Conservation (phyloP, 2,329 filamentous ascomycete species). For the Colletotrichum aenigma region DNA sequence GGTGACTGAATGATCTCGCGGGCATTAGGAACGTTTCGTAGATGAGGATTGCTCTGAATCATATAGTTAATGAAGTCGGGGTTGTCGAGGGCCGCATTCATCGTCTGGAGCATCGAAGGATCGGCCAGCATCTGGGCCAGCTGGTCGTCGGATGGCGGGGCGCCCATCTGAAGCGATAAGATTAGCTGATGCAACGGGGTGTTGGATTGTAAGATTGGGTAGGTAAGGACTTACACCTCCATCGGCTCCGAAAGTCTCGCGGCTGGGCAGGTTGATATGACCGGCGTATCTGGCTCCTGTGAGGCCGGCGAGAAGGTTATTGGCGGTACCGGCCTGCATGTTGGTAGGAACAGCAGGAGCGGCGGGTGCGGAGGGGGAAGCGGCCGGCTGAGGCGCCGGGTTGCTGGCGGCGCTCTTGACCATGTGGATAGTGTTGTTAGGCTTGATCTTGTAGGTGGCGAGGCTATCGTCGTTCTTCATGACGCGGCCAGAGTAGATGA, state of each 20-base stretch:
- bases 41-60: conserved; percentile 88
- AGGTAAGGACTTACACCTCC: conserved; percentile 74
- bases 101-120: conserved; percentile 81
- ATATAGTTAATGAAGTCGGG: conserved; percentile 94
- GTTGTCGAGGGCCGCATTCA: conserved; percentile 96
- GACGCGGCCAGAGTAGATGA: conserved; percentile 97
- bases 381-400: conserved; percentile 47
- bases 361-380: conserved; percentile 47
- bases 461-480: conserved; percentile 93
- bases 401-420: conserved; percentile 97
- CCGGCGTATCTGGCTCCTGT: conserved; percentile 95
- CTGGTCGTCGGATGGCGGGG: conserved; percentile 79
- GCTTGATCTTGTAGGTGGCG: conserved; percentile 89
- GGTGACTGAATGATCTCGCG: conserved; percentile 88
- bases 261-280: conserved; percentile 84
- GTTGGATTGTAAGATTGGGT: background rate
- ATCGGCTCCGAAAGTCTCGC: conserved; percentile 90
- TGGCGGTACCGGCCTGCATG: conserved; percentile 82
- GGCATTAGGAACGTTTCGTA: conserved; percentile 75
- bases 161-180: conserved; percentile 73
- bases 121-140: conserved; percentile 87
- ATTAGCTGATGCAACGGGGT: conserved; percentile 23
- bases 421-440: conserved; percentile 93
- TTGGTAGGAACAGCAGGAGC: conserved; percentile 72
- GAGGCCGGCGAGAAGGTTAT: conserved; percentile 87